A percentile compares a stretch with the other conserved stretches of the same genome.
Evolutionary conservation across 2,329 filamentous ascomycete species (phyloP).

Genomic region (Claviceps sorghi): DNA sequence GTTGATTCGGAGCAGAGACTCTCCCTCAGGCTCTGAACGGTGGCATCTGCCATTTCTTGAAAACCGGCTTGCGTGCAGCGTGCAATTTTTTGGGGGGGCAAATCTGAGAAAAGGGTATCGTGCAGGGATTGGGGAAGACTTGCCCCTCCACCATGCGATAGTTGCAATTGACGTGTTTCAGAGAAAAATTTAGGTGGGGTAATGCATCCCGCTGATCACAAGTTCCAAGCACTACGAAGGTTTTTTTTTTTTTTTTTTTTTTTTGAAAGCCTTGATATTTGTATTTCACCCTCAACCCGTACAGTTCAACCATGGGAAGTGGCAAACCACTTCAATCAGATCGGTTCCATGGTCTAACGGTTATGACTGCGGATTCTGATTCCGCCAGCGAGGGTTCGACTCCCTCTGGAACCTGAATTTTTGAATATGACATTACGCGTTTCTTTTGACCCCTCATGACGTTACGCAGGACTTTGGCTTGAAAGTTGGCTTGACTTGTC

Average conservation of each 20-base stretch:
- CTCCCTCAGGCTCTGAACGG: conserved; percentile 51
- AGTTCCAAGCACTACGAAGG: too few species aligned
- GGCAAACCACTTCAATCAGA: conserved; percentile 13
- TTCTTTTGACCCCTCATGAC: too few species aligned
- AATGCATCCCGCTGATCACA: too few species aligned
- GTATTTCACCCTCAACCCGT: too few species aligned
- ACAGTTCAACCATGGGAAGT: conserved; percentile 13
- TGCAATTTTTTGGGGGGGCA: not conserved
- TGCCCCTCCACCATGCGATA: conserved; percentile 1
- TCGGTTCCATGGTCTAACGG: conserved; percentile 23
- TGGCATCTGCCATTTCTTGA: conserved; percentile 19
- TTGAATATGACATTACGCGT: too few species aligned
- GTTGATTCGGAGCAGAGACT: conserved; percentile 68
- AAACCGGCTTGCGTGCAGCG: not conserved
- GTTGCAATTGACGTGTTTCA: not conserved
- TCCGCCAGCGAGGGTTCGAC: conserved; percentile 24
- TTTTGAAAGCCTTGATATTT: too few species aligned
- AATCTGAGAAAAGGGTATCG: not conserved
- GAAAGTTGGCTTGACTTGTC: not conserved
- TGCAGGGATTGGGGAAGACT: not conserved
- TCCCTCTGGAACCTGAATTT: conserved; percentile 19
- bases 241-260: too few species aligned
- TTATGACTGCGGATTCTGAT: conserved; percentile 24
- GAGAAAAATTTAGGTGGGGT: conserved; percentile 24
- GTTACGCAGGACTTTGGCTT: too few species aligned